Conservation (phyloP, 371 early-diverging fungal genomes). For the Saksenaea oblongispora region DNA sequence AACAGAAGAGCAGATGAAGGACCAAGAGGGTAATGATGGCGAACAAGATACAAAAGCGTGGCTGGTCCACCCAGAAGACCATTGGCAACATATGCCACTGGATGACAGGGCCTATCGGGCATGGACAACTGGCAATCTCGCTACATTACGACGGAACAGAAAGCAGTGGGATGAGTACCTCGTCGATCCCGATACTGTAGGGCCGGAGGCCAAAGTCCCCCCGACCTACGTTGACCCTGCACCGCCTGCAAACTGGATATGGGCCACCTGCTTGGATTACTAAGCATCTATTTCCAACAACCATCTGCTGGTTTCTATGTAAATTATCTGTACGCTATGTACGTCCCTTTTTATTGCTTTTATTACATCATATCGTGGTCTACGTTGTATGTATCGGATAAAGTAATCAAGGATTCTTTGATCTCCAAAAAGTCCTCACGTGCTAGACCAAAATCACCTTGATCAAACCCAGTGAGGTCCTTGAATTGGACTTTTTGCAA, state of each 20-base stretch:
- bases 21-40: constrained; percentile 18
- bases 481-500: constrained; percentile 33
- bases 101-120: constrained; percentile 33
- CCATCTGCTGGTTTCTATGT: too few species aligned
- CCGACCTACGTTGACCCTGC: constrained; percentile 39
- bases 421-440: constrained; percentile 49
- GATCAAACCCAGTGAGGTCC: constrained; percentile 49
- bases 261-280: constrained; percentile 34
- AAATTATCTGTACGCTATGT: too few species aligned
- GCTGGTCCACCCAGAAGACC: constrained; percentile 30
- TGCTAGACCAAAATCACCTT: constrained; percentile 41
- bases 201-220: constrained; percentile 29
- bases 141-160: constrained; percentile 26
- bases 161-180: constrained; percentile 45
- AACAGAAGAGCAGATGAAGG: constrained; percentile 12
- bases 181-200: neutral
- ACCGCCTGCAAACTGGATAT: constrained; percentile 45
- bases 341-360: neutral
- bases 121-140: constrained; percentile 42
- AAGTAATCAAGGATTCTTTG: constrained; percentile 48
- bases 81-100: constrained; percentile 20
- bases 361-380: constrained; percentile 22
- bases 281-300: too few species aligned
- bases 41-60: too few species aligned
- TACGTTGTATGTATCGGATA: constrained; percentile 46